phyloP scores from a whole-genome alignment of 1,284 basidiomycete species.

The Stygiomarasmius scandens region DNA sequence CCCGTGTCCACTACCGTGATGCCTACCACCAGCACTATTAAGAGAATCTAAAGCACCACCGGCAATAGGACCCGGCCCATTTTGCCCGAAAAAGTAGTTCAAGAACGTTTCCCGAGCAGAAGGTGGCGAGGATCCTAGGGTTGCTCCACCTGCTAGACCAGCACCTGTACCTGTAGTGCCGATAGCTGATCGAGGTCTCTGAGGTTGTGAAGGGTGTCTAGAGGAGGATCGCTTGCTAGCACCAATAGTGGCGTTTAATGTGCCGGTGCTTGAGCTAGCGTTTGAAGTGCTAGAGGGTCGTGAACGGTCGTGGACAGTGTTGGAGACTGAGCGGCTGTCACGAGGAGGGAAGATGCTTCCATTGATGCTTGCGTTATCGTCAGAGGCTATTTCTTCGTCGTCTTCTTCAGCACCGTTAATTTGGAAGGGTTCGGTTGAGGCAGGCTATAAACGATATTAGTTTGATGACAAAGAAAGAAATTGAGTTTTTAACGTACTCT shows the following conservation, averaged over 20 bases:
- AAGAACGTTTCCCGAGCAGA: constrained; percentile 87
- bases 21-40: constrained; percentile 23
- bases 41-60: too few species aligned
- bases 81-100: constrained; percentile 94
- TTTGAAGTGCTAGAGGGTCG: constrained; percentile 40
- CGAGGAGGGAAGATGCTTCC: constrained; percentile 50
- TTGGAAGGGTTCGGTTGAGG: constrained; percentile 51
- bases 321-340: constrained; percentile 77
- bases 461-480: constrained; percentile 11
- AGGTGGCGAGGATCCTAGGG: constrained; percentile 44
- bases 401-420: constrained; percentile 57
- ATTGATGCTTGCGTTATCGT: constrained; percentile 54
- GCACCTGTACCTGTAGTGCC: constrained; percentile 24
- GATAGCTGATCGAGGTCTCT: constrained; percentile 35
- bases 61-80: constrained; percentile 66
- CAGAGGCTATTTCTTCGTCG: constrained; percentile 59
- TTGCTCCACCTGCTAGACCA: constrained; percentile 9
- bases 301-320: constrained; percentile 76
- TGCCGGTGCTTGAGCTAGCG: constrained; percentile 18
- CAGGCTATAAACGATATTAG: too few species aligned
- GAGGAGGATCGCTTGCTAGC: constrained; percentile 43
- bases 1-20: constrained; percentile 20
- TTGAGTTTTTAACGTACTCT: constrained; percentile 47
- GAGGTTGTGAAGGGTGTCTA: constrained; percentile 29
- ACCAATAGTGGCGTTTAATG: constrained; percentile 25